phyloP scores from a whole-genome alignment of 2,329 filamentous ascomycete genomes.

The Fusarium brachygibbosum region DNA sequence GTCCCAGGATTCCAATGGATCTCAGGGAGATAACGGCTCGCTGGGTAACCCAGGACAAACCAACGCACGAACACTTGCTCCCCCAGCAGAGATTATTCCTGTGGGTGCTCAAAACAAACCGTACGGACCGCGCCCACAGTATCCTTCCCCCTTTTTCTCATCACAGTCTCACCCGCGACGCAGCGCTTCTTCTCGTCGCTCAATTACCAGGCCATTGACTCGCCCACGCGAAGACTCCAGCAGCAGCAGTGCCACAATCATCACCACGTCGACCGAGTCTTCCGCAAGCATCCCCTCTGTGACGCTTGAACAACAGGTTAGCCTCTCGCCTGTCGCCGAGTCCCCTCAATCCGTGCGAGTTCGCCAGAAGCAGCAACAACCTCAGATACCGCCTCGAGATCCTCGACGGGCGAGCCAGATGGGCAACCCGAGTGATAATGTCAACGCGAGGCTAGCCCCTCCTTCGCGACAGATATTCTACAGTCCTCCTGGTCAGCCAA shows the following conservation, averaged over 20 bases:
- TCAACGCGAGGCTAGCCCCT: conserved; percentile 47
- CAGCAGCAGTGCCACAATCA: conserved; percentile 53
- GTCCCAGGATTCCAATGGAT: conserved; percentile 31
- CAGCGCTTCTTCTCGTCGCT: conserved; percentile 37
- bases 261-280: conserved; percentile 51
- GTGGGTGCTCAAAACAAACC: conserved; percentile 45
- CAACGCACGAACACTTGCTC: conserved; percentile 38
- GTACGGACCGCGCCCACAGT: conserved; percentile 38
- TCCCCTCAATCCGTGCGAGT: conserved; percentile 56
- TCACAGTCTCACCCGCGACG: conserved; percentile 43
- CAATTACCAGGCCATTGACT: conserved; percentile 41
- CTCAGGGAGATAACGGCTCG: conserved; percentile 31
- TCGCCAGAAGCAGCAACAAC: conserved; percentile 43
- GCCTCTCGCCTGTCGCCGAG: conserved; percentile 65
- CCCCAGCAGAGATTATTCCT: conserved; percentile 52
- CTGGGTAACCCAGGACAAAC: conserved; percentile 9
- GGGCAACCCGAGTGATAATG: conserved; percentile 1
- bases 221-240: conserved; percentile 48
- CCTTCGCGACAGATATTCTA: conserved; percentile 52
- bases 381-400: conserved; percentile 49
- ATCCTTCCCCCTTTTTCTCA: conserved; percentile 47
- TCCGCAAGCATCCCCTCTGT: conserved; percentile 36
- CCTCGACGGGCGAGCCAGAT: conserved; percentile 41
- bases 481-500: conserved; percentile 58
- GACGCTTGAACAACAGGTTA: conserved; percentile 46